phyloP scores from a whole-genome alignment of 2,329 filamentous ascomycete genomes.

The Aspergillus fischeri region DNA sequence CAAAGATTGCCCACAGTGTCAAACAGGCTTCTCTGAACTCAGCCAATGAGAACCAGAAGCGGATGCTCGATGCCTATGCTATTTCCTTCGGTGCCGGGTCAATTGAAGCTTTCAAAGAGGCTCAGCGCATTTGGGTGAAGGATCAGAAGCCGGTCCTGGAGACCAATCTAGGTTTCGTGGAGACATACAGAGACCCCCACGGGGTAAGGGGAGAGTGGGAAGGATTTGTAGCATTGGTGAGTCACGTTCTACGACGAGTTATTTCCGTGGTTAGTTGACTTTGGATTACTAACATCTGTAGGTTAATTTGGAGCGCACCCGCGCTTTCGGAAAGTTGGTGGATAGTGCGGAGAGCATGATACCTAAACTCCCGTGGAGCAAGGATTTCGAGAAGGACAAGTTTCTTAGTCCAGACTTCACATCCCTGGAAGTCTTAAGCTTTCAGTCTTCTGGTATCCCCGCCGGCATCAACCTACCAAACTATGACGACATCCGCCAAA shows the following conservation, averaged over 20 bases:
- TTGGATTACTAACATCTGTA: conserved; percentile 32
- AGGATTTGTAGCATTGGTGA: conserved; percentile 66
- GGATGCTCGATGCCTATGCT: conserved; percentile 70
- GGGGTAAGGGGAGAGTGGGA: conserved; percentile 82
- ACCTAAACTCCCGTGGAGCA: conserved; percentile 80
- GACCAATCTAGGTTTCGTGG: conserved; percentile 77
- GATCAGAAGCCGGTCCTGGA: conserved; percentile 79
- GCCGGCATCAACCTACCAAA: conserved; percentile 58
- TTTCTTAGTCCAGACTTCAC: conserved; percentile 96
- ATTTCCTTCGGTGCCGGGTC: conserved; percentile 72
- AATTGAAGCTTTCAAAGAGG: conserved; percentile 72
- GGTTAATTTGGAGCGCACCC: conserved; percentile 84
- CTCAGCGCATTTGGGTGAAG: conserved; percentile 75
- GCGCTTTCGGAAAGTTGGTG: conserved; percentile 81
- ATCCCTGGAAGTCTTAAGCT: conserved; percentile 84
- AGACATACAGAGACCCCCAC: conserved; percentile 79
- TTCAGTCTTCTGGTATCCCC: conserved; percentile 62
- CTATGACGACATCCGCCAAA: conserved; percentile 58
- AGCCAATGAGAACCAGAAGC: conserved; percentile 68
- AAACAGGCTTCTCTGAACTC: conserved; percentile 65
- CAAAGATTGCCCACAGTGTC: conserved; percentile 60
- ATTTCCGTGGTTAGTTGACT: background rate
- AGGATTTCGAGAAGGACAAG: conserved; percentile 91
- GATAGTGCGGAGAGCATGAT: conserved; percentile 77
- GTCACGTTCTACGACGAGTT: conserved; percentile 6